phyloP scores from a whole-genome alignment of 495 filamentous ascomycete species.

The Margaritispora aquatica region DNA sequence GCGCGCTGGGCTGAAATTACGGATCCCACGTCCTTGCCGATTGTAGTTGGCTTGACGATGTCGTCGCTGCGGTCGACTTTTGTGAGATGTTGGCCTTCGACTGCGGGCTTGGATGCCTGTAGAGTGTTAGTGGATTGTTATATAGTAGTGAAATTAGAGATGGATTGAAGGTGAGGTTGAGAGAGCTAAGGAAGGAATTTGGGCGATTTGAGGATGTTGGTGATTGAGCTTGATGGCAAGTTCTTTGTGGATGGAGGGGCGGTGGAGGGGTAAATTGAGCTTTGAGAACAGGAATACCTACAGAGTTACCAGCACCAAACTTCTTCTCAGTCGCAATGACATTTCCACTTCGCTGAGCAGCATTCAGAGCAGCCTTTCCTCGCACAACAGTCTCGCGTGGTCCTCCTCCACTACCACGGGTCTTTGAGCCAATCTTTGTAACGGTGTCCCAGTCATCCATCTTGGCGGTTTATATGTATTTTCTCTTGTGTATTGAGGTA shows the following conservation, averaged over 20 bases:
- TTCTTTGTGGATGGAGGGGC: neutral
- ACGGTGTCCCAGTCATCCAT: slow-evolving; percentile 76
- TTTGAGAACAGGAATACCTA: slow-evolving; percentile 42
- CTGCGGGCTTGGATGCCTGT: slow-evolving; percentile 50
- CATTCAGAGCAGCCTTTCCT: slow-evolving; percentile 84
- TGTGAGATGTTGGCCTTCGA: slow-evolving; percentile 91
- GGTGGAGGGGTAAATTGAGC: neutral
- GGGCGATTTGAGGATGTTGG: neutral
- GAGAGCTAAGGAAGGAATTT: neutral
- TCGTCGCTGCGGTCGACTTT: slow-evolving; percentile 98
- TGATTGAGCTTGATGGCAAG: neutral
- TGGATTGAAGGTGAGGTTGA: neutral
- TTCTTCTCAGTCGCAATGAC: slow-evolving; percentile 93
- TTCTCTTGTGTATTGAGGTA: slow-evolving; percentile 4
- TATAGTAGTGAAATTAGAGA: neutral
- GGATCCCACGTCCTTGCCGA: slow-evolving; percentile 71
- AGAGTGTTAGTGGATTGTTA: neutral
- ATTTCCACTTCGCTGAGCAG: slow-evolving; percentile 72
- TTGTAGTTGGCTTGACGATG: slow-evolving; percentile 91
- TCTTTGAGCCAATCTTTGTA: slow-evolving; percentile 89
- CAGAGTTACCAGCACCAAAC: slow-evolving; percentile 64
- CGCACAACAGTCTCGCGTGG: slow-evolving; percentile 80
- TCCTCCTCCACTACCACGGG: slow-evolving; percentile 51
- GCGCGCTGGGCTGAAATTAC: slow-evolving; percentile 70
- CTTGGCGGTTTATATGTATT: slow-evolving; percentile 2